Evolutionary conservation across 2,329 filamentous ascomycete genomes (phyloP).

Genomic region (Fusarium penzigii): DNA sequence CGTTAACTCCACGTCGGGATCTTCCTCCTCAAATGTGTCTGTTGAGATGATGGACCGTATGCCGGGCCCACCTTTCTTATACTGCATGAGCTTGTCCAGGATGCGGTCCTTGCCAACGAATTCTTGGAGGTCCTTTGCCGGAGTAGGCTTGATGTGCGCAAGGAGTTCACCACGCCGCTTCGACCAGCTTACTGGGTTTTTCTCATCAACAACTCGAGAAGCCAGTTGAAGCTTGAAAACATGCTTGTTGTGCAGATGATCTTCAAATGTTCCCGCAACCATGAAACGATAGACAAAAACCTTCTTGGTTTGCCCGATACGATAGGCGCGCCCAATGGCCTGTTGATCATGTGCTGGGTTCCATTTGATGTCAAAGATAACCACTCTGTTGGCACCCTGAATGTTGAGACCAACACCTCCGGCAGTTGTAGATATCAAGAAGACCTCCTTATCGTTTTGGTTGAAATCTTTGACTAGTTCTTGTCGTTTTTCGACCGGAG

Average conservation of each 20-base stretch:
- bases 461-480: slow-evolving; percentile 70
- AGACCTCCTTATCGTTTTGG: slow-evolving; percentile 54
- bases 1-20: slow-evolving; percentile 56
- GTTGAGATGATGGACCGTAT: slow-evolving; percentile 64
- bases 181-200: slow-evolving; percentile 70
- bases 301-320: slow-evolving; percentile 76
- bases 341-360: slow-evolving; percentile 84
- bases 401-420: slow-evolving; percentile 86
- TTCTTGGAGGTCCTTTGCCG: slow-evolving; percentile 51
- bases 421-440: slow-evolving; percentile 80
- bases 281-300: slow-evolving; percentile 86
- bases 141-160: slow-evolving; percentile 54
- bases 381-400: slow-evolving; percentile 77
- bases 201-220: slow-evolving; percentile 79
- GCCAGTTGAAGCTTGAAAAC: slow-evolving; percentile 84
- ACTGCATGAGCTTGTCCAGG: slow-evolving; percentile 50
- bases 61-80: slow-evolving; percentile 34
- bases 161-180: slow-evolving; percentile 58
- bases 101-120: slow-evolving; percentile 65
- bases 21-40: slow-evolving; percentile 73
- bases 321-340: slow-evolving; percentile 82
- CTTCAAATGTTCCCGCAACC: slow-evolving; percentile 77
- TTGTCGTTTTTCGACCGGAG: slow-evolving; percentile 59
- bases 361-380: slow-evolving; percentile 82
- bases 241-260: slow-evolving; percentile 69